Conservation (phyloP, 202 grass and related monocot species). For the Eragrostis tef region DNA sequence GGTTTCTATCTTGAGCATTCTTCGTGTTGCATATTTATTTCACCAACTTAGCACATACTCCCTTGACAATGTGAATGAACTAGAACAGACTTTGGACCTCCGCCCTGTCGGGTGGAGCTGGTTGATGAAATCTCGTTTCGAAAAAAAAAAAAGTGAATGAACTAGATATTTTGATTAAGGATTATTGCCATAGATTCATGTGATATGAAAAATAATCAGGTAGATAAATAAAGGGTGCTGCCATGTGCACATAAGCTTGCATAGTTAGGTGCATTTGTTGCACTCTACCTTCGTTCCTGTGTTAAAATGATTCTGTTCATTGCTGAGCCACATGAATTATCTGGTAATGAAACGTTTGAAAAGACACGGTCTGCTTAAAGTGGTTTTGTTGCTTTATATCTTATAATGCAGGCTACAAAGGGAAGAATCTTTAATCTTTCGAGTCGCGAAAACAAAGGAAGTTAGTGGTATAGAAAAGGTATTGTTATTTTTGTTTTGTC, state of each 20-base stretch:
- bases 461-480: constrained; percentile 85
- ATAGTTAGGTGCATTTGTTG: constrained; percentile 16
- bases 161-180: not conserved
- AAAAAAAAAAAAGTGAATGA: too few species aligned
- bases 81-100: too few species aligned
- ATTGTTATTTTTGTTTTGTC: constrained; percentile 32
- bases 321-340: constrained; percentile 4
- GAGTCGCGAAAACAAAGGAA: constrained; percentile 78
- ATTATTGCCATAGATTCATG: constrained; percentile 7
- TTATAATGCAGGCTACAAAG: constrained; percentile 73
- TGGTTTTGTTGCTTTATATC: constrained; percentile 38
- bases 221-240: constrained; percentile 12
- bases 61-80: constrained; percentile 17
- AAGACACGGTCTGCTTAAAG: constrained; percentile 18
- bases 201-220: constrained; percentile 11
- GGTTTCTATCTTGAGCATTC: constrained; percentile 55
- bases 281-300: constrained; percentile 5
- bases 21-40: constrained; percentile 28
- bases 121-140: too few species aligned
- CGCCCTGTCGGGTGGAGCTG: too few species aligned
- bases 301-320: constrained; percentile 6
- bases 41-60: constrained; percentile 36
- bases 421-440: constrained; percentile 93
- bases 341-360: constrained; percentile 15
- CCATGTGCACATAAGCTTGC: not conserved